These are phyloP conservation scores for Scutellaria barbata DNA, from an alignment of 257 asterid genomes.

Conservation along the genomic window DNA sequence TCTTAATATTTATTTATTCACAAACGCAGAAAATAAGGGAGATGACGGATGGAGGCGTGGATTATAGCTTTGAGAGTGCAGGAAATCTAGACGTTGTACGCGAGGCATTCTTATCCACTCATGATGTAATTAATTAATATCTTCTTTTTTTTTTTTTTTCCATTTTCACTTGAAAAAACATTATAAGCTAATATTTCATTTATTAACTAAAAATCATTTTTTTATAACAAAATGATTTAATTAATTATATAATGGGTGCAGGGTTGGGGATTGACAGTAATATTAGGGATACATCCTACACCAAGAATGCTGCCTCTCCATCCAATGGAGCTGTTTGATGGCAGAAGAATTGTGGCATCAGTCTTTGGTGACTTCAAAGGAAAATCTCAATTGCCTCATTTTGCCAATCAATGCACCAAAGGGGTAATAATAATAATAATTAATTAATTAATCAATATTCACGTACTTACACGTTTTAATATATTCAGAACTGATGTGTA, in stretches of 20 bases:
- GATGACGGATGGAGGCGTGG: slow-evolving; percentile 81
- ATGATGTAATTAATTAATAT: slow-evolving; percentile 52
- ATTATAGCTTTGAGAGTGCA: slow-evolving; percentile 87
- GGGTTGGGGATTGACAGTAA: slow-evolving; percentile 93
- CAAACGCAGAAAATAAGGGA: slow-evolving; percentile 73
- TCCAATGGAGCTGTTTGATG: slow-evolving; percentile 91
- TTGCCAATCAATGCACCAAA: slow-evolving; percentile 65
- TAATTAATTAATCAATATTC: not conserved
- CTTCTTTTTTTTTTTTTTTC: no score
- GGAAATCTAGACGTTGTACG: slow-evolving; percentile 88
- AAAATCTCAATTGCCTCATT: slow-evolving; percentile 74
- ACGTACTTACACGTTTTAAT: not conserved
- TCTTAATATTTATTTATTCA: not conserved
- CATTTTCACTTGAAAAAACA: not conserved
- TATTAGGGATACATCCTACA: slow-evolving; percentile 74
- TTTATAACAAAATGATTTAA: not conserved
- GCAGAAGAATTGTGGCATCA: slow-evolving; percentile 77
- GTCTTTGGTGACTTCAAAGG: slow-evolving; percentile 93
- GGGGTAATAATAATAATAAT: slow-evolving; percentile 49
- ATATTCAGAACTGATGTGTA: no score
- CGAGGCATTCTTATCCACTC: slow-evolving; percentile 88
- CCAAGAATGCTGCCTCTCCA: slow-evolving; percentile 81
- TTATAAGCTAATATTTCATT: not conserved
- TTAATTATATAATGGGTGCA: slow-evolving; percentile 30
- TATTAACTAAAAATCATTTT: not conserved